Base-by-base conservation (phyloP, 176 grass and related monocot species). In the Oryza meridionalis region DNA sequence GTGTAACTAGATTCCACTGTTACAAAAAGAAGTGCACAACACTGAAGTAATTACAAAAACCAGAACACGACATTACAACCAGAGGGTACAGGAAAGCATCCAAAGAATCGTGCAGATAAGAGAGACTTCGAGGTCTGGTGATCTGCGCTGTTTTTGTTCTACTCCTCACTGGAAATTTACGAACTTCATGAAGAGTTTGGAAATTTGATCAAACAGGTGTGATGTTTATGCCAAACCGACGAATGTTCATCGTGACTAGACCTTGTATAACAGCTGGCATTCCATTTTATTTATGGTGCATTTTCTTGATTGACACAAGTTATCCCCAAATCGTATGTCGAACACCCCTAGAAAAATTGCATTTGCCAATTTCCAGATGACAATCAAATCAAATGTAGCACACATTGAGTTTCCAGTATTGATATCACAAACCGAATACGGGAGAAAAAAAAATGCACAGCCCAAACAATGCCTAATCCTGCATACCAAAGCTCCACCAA, bases 51-150 rank as follows among this genome's bases (percentile, higher is more conserved):
- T 66, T 13, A 43, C 74, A 68, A 10, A 86, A 59, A 5, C 31
- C 46, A 37, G 43, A 58, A 15, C 55, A 46, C 74, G 14, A 50
- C 2, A 61, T 82, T 77, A 47, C 45, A 73, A 14, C 44, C 21
- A 78, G 53, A 84, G 65, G 35, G 58, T 81, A 71, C 31, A 77
- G 9, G 69, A 22, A 72, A 33, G 26, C 22, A 65, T 53, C 79
- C 7, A n/a, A 67, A 46, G 70, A 43, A 77, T 6, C 58, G n/a
- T 58, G 31, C 78, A 69, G 67, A 14, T 35, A 61, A 21, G 31
- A 76, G 16, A 61, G 11, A 31, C 73, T 67, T 29, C 13, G 26
- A 55, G 38, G 43, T 35, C 27, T 29, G 72, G 2, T 61, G 2
- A 63, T 61, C 10, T 73, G 2, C 2, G 7, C 22, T 21, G 2